Conservation (phyloP, 495 filamentous ascomycete genomes). For the Apodospora peruviana region DNA sequence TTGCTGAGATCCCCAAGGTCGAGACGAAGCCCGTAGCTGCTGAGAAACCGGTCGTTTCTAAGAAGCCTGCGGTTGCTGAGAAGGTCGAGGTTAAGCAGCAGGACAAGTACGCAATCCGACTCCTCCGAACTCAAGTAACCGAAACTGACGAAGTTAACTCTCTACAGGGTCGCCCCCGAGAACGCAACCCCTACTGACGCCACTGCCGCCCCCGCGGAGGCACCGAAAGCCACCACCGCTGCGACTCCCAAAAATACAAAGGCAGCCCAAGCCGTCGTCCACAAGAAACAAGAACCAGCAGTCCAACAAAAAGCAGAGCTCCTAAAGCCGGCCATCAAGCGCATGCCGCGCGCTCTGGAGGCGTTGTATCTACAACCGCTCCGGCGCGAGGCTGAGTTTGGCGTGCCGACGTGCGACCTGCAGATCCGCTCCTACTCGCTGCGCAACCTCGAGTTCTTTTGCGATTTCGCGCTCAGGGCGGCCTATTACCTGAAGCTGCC, state of each 20-base stretch:
- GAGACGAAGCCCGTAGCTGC: too few species aligned
- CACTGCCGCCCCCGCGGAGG: neutral
- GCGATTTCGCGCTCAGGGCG: conserved; percentile 89
- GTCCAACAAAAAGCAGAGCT: neutral
- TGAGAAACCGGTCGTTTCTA: too few species aligned
- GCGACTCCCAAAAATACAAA: neutral
- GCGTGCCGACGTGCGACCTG: conserved; percentile 80
- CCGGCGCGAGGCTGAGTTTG: conserved; percentile 64
- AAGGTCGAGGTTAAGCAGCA: too few species aligned
- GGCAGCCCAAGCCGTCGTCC: neutral
- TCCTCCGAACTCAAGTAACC: too few species aligned
- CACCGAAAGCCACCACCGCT: neutral
- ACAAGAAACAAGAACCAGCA: neutral
- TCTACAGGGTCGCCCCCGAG: neutral
- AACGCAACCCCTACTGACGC: too few species aligned
- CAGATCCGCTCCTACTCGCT: conserved; percentile 89
- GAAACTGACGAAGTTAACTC: too few species aligned
- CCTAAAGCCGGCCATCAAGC: conserved; percentile 1
- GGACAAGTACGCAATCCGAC: too few species aligned
- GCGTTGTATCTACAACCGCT: conserved; percentile 81
- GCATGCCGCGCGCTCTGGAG: conserved; percentile 45
- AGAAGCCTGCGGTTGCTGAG: too few species aligned
- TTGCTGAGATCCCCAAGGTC: too few species aligned
- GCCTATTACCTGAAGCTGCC: conserved; percentile 91
- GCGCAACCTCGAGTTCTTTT: conserved; percentile 88